Base-by-base conservation (phyloP, 169 alveolate species). In the Cryptosporidium viatorum region DNA sequence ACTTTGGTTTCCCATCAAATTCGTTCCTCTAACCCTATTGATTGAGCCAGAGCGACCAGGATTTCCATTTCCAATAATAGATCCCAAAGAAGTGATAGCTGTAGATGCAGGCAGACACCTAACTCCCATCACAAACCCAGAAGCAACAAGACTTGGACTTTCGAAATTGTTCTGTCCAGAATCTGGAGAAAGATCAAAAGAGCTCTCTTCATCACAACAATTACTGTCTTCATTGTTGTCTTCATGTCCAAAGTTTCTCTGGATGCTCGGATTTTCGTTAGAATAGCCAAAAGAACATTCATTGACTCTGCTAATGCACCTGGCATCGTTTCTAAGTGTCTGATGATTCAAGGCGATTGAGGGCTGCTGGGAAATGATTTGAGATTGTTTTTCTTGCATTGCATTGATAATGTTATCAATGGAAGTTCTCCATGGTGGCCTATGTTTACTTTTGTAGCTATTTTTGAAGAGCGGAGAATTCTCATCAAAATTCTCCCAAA, bases 351-450 rank as follows among this genome's bases (percentile, higher is more conserved):
- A 26, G 39, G 55, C 21, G 39, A 80, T 80, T 21, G 89, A 80
- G 4, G 89, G 89, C 18, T 80, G 89, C 39, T 62, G 73, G 18
- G 59, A 67, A 26, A 80, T 39, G n/a, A 67, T 67, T 29, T 62
- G 55, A 8, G 41, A 35, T 39, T 80, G 80, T 16, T 59, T 80
- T 65, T 80, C 75, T 48, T 67, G 52, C 59, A 80, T 62, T 62
- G 68, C 75, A 41, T 59, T 62, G 21, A 60, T 80, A 2, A 80
- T 16, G 14, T 55, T 59, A 29, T 80, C 89, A 43, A 80, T 65
- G 35, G 89, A 80, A 12, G 89, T 80, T 80, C 89, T 80, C 89
- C 89, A 80, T 33, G 89, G 89, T 9, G 89, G 89, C 35, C 59
- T 80, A 48, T 62, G 48, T 41, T 41, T 80, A 43, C 55, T 62